phyloP scores from a whole-genome alignment of 768 basidiomycete genomes.

The Tylopilus rubrobrunneus region DNA sequence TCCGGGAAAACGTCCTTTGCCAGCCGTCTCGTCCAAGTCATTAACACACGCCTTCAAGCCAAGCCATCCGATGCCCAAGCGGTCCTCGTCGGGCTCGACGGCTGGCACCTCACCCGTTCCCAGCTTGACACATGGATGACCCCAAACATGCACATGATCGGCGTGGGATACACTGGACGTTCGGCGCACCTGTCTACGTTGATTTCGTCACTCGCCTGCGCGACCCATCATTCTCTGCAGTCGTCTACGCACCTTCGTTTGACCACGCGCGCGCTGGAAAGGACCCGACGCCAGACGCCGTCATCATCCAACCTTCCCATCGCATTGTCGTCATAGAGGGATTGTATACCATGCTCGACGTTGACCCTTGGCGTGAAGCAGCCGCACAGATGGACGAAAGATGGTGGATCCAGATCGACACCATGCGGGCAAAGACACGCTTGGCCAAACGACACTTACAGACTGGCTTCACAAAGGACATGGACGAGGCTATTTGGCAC shows the following conservation, averaged over 20 bases:
- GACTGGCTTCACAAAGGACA: slow-evolving; percentile 67
- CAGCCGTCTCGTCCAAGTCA: slow-evolving; percentile 46
- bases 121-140: slow-evolving; percentile 75
- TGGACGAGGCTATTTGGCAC: slow-evolving; percentile 62
- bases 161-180: slow-evolving; percentile 90
- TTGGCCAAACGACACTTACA: slow-evolving; percentile 71
- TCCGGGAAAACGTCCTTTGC: slow-evolving; percentile 85
- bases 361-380: slow-evolving; percentile 69
- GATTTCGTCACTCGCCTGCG: slow-evolving; percentile 61
- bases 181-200: slow-evolving; percentile 71
- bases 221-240: background rate
- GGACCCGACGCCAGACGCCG: slow-evolving; percentile 66
- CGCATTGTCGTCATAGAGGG: slow-evolving; percentile 87
- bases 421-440: slow-evolving; percentile 51
- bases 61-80: slow-evolving; percentile 31
- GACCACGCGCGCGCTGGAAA: slow-evolving; percentile 68
- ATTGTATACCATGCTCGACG: slow-evolving; percentile 76
- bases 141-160: slow-evolving; percentile 73
- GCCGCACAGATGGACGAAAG: slow-evolving; percentile 68
- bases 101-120: slow-evolving; percentile 85
- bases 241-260: slow-evolving; percentile 75
- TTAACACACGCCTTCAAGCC: slow-evolving; percentile 43
- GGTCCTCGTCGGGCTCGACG: slow-evolving; percentile 78
- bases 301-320: slow-evolving; percentile 57
- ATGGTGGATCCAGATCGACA: slow-evolving; percentile 65